These are phyloP conservation scores for Boletus patriciae DNA, from an alignment of 768 basidiomycete species.

Conservation along the genomic window DNA sequence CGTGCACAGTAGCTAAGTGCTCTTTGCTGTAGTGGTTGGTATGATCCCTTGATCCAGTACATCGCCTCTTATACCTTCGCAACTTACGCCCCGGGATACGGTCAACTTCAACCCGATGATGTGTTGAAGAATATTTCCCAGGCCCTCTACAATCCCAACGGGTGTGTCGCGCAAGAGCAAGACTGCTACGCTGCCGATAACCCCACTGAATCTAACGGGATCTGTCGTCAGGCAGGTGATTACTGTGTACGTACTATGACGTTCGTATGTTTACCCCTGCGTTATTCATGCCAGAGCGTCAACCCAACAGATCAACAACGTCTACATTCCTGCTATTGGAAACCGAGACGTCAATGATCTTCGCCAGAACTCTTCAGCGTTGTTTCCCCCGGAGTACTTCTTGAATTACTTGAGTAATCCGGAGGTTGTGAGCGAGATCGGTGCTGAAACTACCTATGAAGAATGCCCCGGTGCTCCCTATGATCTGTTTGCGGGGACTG, in stretches of 20 bases:
- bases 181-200: slow-evolving; percentile 59
- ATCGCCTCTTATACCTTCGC: slow-evolving; percentile 62
- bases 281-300: too few species aligned
- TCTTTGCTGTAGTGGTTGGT: slow-evolving; percentile 51
- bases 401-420: slow-evolving; percentile 43
- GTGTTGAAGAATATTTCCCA: slow-evolving; percentile 48
- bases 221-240: slow-evolving; percentile 51
- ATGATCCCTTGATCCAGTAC: slow-evolving; percentile 63
- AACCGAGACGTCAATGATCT: slow-evolving; percentile 57
- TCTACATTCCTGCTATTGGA: too few species aligned
- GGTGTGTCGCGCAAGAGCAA: slow-evolving; percentile 55
- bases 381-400: slow-evolving; percentile 61
- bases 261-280: background rate
- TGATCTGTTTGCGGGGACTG: slow-evolving; percentile 47
- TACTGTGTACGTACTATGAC: slow-evolving; percentile 56
- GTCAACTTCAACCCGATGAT: slow-evolving; percentile 51
- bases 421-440: slow-evolving; percentile 45
- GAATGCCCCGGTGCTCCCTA: slow-evolving; percentile 51
- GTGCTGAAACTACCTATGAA: slow-evolving; percentile 48
- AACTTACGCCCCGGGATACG: slow-evolving; percentile 63
- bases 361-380: slow-evolving; percentile 47
- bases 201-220: slow-evolving; percentile 43
- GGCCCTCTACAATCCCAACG: slow-evolving; percentile 46
- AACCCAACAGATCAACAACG: slow-evolving; percentile 43
- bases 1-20: background rate